Base-by-base conservation (phyloP, 2,329 filamentous ascomycete species). In the Calonectria hawksworthii region DNA sequence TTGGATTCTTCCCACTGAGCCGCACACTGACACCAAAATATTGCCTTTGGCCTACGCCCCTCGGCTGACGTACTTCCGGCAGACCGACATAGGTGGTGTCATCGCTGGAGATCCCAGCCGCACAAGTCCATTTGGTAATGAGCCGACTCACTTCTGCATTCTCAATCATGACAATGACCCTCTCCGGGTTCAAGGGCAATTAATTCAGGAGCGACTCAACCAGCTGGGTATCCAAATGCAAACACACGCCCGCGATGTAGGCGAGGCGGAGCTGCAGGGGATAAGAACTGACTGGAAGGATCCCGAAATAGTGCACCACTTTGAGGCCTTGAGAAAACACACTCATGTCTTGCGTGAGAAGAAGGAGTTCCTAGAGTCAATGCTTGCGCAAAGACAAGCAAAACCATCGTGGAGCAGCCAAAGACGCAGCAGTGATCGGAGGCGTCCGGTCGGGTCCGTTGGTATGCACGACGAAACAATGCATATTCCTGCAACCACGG, bases 51-150 rank as follows among this genome's bases (percentile, higher is more conserved):
- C 95, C 0, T 99, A 93, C 81, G 95, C 96, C 26, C 98, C 97
- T n/a, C 92, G 97, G 1, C 94, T 99, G 81, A 99, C 97, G 0
- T 99, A 99, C 84, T 98, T 98, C 88, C 92, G 97, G 38, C 96
- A 99, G 85, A 99, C 97, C 1, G 97, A 99, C 80, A 97, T 98
- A 83, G 93, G 92, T 21, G 93, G 95, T 74, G 90, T 92, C 28
- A 95, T 96, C 75, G 92, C 93, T 65, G 93, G 94, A n/a, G 95
- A 98, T 80, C 91, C 94, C 11, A 93, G 95, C 70, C 90, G 96
- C 51, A 95, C 93, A 18, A 99, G 96, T 83, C 93, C 94, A 0
- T 99, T 99, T 83, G 98, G 97, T 14, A 91, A 98, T 67, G 97
- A 99, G 83, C 94, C 95, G 0, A 98, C 96, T 0, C 98, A 99